Conservation (phyloP, 2,329 filamentous ascomycete species). For the Lachnellula arida region DNA sequence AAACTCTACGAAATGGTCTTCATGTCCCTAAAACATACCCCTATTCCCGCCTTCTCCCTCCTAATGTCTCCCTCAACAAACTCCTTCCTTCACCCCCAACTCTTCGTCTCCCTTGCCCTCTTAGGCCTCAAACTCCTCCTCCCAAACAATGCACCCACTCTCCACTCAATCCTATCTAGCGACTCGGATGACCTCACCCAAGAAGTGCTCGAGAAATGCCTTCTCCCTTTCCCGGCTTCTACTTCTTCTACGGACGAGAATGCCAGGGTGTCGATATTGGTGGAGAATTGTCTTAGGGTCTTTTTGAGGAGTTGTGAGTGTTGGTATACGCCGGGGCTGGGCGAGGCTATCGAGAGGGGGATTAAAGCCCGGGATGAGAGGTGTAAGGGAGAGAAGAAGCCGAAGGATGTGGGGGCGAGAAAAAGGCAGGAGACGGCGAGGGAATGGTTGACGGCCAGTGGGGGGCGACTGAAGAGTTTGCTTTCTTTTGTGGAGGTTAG, state of each 20-base stretch:
- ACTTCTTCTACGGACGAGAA: constrained; percentile 47
- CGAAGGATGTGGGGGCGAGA: constrained; percentile 34
- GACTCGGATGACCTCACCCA: constrained; percentile 43
- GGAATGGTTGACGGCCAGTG: constrained; percentile 25
- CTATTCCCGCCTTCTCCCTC: constrained; percentile 35
- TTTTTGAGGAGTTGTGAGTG: constrained; percentile 35
- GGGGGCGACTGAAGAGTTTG: constrained; percentile 31
- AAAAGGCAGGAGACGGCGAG: constrained; percentile 22
- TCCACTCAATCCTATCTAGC: constrained; percentile 26
- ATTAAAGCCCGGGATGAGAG: constrained; percentile 46
- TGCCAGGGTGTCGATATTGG: constrained; percentile 50
- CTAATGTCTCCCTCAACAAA: constrained; percentile 38
- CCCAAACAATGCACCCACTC: constrained; percentile 33
- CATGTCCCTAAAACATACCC: constrained; percentile 35
- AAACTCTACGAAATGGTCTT: constrained; percentile 46
- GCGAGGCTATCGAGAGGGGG: constrained; percentile 45
- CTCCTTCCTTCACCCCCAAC: constrained; percentile 33
- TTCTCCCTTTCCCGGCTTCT: constrained; percentile 49
- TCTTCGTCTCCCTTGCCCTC: constrained; percentile 47
- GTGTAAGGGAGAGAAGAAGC: constrained; percentile 40
- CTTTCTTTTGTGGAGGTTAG: constrained; percentile 16
- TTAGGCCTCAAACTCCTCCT: constrained; percentile 47
- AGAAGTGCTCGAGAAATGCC: constrained; percentile 46
- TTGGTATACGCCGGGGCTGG: constrained; percentile 31
- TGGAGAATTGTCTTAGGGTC: constrained; percentile 48